phyloP scores from a whole-genome alignment of 2,329 filamentous ascomycete species.

The Colletotrichum aenigma region DNA sequence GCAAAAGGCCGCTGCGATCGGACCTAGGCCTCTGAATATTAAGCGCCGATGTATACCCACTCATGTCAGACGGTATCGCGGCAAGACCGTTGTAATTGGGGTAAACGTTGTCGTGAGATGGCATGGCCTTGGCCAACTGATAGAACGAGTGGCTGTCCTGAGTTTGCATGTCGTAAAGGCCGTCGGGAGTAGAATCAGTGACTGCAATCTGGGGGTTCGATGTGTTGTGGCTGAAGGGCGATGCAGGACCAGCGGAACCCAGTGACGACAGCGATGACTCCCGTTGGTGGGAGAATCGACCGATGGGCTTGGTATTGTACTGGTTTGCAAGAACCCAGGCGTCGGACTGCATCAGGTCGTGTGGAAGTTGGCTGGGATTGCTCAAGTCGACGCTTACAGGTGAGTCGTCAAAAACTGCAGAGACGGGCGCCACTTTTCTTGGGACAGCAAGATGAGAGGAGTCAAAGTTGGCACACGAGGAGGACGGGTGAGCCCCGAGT shows the following conservation, averaged over 20 bases:
- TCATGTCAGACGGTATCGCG: conserved; percentile 39
- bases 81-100: conserved; percentile 45
- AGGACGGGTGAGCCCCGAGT: conserved; percentile 24
- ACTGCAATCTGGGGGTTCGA: conserved; percentile 64
- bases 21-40: conserved; percentile 41
- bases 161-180: conserved; percentile 45
- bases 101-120: conserved; percentile 38
- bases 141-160: conserved; percentile 48
- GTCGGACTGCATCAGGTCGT: conserved; percentile 46
- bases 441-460: neutral
- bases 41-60: conserved; percentile 42
- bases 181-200: conserved; percentile 52
- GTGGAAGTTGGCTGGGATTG: neutral
- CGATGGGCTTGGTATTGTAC: conserved; percentile 38
- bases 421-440: neutral
- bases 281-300: conserved; percentile 56
- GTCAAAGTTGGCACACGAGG: neutral
- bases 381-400: neutral
- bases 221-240: conserved; percentile 59
- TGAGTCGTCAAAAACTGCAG: neutral
- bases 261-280: conserved; percentile 67
- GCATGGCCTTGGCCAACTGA: conserved; percentile 50
- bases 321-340: conserved; percentile 42
- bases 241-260: conserved; percentile 63
- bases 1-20: conserved; percentile 45